Evolutionary conservation across 2,329 filamentous ascomycete genomes (phyloP).

Genomic region (Mollisiaceae sp.): DNA sequence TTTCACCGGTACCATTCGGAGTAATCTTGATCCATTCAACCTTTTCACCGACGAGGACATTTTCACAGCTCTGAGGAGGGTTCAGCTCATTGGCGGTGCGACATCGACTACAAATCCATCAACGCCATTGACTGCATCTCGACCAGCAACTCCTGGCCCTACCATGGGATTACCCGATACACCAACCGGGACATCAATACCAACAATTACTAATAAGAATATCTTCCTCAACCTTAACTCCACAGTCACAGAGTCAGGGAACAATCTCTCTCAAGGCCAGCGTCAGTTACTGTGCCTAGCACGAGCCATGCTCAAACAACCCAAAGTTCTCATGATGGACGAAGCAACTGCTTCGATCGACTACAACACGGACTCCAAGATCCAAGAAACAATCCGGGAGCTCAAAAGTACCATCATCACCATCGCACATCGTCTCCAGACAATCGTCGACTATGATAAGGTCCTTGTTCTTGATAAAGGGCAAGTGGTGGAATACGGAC

Average conservation of each 20-base stretch:
- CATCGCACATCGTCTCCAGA: conserved; percentile 93
- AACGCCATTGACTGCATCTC: conserved; percentile 43
- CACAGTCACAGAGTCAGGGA: conserved; percentile 85
- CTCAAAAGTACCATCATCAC: conserved; percentile 93
- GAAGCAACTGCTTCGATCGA: conserved; percentile 98
- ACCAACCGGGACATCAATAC: conserved; percentile 38
- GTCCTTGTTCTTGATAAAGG: conserved; percentile 94
- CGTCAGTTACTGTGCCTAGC: conserved; percentile 93
- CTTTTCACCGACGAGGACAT: conserved; percentile 90
- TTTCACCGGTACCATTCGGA: conserved; percentile 90
- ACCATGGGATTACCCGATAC: conserved; percentile 38
- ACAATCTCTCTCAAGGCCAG: conserved; percentile 94
- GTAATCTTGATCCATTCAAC: conserved; percentile 90
- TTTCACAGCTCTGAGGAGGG: conserved; percentile 82
- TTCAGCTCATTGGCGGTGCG: conserved; percentile 77
- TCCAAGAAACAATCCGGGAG: conserved; percentile 95
- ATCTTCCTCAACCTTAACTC: conserved; percentile 88
- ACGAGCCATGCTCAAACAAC: conserved; percentile 86
- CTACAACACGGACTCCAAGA: conserved; percentile 93
- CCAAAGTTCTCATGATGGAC: conserved; percentile 97
- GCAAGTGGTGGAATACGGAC: conserved; percentile 84
- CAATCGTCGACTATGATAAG: conserved; percentile 98
- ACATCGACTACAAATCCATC: conserved; percentile 37
- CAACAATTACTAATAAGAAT: conserved; percentile 81
- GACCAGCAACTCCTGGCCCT: conserved; percentile 32